Evolutionary conservation across 2,329 filamentous ascomycete species (phyloP), one percentile per base, ranked within the genome.

Genomic region (Zymoseptoria tritici): DNA sequence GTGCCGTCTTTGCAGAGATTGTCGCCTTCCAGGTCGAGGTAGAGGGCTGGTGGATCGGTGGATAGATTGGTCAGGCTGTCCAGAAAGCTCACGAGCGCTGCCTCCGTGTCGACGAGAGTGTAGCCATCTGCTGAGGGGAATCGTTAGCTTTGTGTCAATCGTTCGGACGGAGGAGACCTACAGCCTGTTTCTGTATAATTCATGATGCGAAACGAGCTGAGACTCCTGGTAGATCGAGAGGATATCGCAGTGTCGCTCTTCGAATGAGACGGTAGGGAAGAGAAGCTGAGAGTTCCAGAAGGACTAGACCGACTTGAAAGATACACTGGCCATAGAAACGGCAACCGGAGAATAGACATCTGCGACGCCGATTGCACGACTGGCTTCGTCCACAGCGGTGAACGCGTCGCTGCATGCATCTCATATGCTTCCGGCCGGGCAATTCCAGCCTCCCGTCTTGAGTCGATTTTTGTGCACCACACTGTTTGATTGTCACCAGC

Each of bases 1-100:
- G 70, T 73, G 2, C 79, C 79, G 11, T 77, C 29, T 3, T 79
- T 71, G 11, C 63, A 68, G 9, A 81, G 76, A 7, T 77, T 71
- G 9, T 74, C 68, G 2, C 80, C 80, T 67, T 83, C 79, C 0
- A 82, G 64, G 59, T 82, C 80, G 13, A 83, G 22, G 64, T 75
- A 83, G 3, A 83, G 67, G 9, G n/a, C 9, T 9, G 57, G 57
- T 9, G 52, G 57, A 13, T 51, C 3, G 20, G 1, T 36, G 13
- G 46, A 20, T n/a, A 50, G 49, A 13, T 21, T 20, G 46, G 22
- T 9, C 46, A 57, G 22, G 55, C 55, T 51, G 16, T 57, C 49
- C 8, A 57, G 22, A 22, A 53, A 53, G 22, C 21, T 16, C 21
- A 53, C 22, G n/a, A 53, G 51, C 16, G 51, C 51, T 11, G 51